Base-by-base conservation (phyloP, 768 basidiomycete genomes). In the Tylopilus sp. region DNA sequence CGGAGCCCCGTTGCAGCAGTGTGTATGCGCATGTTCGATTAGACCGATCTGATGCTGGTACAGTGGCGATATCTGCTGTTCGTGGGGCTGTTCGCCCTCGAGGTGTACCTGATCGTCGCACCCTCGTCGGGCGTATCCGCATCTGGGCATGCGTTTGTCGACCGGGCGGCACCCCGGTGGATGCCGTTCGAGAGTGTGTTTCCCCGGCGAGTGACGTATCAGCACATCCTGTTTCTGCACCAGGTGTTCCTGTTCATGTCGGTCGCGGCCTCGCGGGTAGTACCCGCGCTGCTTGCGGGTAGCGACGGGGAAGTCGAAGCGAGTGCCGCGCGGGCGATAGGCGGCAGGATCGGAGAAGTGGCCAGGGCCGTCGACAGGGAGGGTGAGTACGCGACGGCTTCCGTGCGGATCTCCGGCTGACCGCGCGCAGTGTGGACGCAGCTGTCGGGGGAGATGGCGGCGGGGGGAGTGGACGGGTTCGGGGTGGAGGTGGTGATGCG, bases 41-140 rank as follows among this genome's bases (percentile, higher is more conserved):
- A 9, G 50, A 50, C 34, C n/a, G 1, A 49, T 54, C 63, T 63
- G 45, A 60, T 48, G 25, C 45, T 50, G 47, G 49, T 30, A 45
- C 60, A 91, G 89, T 93, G 91, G 91, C 83, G 90, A 16, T 90
- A 87, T 67, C 70, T 86, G 48, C 71, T 89, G n/a, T 88, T 85
- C 61, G 69, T 78, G n/a, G 71, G 77, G 26, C 70, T 85, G 48
- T 77, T 85, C 43, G 77, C 79, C 6, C 76, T 78, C 13, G 90
- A 92, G 65, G 71, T 91, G 48, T 74, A 76, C 22, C 79, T 89
- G 51, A 74, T 89, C 41, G 74, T 92, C 47, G 74, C 80, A 1
- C 83, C 64, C 9, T 55, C 73, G n/a, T 42, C 72, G 0, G 44
- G 45, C 10, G 21, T 40, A 1, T 13, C 52, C 2, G 40, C 4